These are phyloP conservation scores for Aspergillus flavus DNA, from an alignment of 2,329 filamentous ascomycete species.

Conservation along the genomic window DNA sequence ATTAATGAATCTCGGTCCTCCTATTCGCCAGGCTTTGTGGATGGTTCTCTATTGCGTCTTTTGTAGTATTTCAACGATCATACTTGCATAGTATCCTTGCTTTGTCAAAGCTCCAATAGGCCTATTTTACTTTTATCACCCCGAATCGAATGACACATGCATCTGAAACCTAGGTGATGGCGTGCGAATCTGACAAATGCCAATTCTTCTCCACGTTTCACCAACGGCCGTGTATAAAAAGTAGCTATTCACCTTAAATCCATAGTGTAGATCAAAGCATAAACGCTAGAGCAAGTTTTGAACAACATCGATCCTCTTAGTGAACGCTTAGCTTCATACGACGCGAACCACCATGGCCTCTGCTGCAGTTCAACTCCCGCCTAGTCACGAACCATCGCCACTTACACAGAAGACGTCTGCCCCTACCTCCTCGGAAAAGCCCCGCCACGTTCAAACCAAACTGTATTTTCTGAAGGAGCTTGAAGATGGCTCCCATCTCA, in stretches of 20 bases:
- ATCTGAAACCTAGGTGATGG: conserved; percentile 23
- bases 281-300: not conserved
- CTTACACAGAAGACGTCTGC: conserved; percentile 15
- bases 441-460: conserved; percentile 43
- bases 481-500: conserved; percentile 47
- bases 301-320: not conserved
- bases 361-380: conserved; percentile 30
- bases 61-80: not conserved
- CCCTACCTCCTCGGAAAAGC: conserved; percentile 23
- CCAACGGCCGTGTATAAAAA: conserved; percentile 2
- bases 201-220: conserved; percentile 17
- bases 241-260: not conserved
- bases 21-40: not conserved
- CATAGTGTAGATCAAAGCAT: not conserved
- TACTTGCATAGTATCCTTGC: not conserved
- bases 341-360: conserved; percentile 29
- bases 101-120: conserved; percentile 3
- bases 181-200: conserved; percentile 40
- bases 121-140: conserved; percentile 33
- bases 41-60: not conserved
- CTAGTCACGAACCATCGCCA: conserved; percentile 12
- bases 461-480: conserved; percentile 53
- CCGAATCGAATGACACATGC: conserved; percentile 7
- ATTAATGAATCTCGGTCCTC: not conserved
- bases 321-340: not conserved